Conservation (phyloP, 345 rosid species). For the Eutrema yunnanense region DNA sequence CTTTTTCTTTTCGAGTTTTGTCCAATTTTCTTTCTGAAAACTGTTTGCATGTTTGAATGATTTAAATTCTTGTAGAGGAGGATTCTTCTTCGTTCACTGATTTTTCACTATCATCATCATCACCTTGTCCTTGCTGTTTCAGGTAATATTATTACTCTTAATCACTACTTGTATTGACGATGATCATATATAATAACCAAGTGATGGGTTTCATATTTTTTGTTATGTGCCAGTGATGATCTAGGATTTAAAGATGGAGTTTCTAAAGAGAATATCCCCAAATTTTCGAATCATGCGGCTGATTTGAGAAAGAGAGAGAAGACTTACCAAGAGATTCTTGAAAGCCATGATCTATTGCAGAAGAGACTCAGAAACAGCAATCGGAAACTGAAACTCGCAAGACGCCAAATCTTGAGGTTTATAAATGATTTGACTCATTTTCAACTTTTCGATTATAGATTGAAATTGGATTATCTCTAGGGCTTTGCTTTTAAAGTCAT, state of each 20-base stretch:
- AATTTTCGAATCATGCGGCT: conserved; percentile 13
- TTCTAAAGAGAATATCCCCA: conserved; percentile 3
- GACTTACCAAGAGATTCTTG: conserved; percentile 38
- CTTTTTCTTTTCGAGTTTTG: neutral
- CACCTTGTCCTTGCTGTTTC: conserved; percentile 9
- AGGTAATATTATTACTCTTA: conserved; percentile 17
- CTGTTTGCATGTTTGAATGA: conserved; percentile 9
- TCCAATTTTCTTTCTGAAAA: neutral
- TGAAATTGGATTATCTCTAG: neutral
- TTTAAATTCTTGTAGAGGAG: conserved; percentile 22
- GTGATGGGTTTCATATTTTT: neutral
- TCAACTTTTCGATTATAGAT: neutral
- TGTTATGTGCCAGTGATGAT: conserved; percentile 10
- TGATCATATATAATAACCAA: neutral
- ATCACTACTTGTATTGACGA: neutral
- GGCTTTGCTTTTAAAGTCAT: neutral
- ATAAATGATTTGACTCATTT: neutral
- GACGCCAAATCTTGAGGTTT: conserved; percentile 49
- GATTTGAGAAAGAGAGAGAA: conserved; percentile 30
- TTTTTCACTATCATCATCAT: conserved; percentile 5
- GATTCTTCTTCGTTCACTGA: conserved; percentile 15
- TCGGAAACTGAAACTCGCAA: conserved; percentile 29
- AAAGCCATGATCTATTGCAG: conserved; percentile 33
- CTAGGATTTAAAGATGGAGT: conserved; percentile 15
- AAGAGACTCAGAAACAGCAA: conserved; percentile 19